phyloP scores from a whole-genome alignment of 176 grass and related monocot species.

The Saccharum spontaneum region DNA sequence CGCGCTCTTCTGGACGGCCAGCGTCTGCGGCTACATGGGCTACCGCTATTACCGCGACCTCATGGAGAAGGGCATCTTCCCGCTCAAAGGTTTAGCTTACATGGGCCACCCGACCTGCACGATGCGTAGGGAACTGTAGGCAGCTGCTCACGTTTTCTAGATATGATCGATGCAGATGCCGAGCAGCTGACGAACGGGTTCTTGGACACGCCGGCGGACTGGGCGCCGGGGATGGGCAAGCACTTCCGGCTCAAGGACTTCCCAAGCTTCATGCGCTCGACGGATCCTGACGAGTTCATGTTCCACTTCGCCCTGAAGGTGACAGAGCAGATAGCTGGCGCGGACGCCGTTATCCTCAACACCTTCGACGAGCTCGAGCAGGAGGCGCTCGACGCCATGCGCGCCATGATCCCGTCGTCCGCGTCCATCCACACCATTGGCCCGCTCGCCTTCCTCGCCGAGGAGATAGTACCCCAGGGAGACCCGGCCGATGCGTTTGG shows the following conservation, averaged over 20 bases:
- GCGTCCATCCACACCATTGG: slow-evolving; percentile 39
- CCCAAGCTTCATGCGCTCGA: slow-evolving; percentile 44
- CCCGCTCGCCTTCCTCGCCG: slow-evolving; percentile 30
- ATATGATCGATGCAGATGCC: slow-evolving; percentile 10
- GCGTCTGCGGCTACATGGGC: slow-evolving; percentile 42
- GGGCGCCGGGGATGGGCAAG: slow-evolving; percentile 40
- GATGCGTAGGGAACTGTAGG: no score
- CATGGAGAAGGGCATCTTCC: slow-evolving; percentile 52
- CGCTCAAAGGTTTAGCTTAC: slow-evolving; percentile 63
- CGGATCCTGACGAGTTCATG: slow-evolving; percentile 37
- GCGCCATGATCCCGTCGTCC: not conserved
- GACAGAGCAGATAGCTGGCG: slow-evolving; percentile 20
- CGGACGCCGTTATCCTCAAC: slow-evolving; percentile 41
- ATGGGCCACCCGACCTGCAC: no score
- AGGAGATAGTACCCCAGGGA: not conserved
- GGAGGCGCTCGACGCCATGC: slow-evolving; percentile 25
- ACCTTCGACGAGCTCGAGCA: slow-evolving; percentile 52
- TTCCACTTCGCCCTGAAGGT: slow-evolving; percentile 23
- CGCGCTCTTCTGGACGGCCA: slow-evolving; percentile 53
- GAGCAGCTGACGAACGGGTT: slow-evolving; percentile 49
- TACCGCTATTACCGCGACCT: slow-evolving; percentile 44
- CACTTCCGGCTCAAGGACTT: slow-evolving; percentile 45
- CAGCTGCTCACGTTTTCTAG: not conserved
- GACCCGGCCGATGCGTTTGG: slow-evolving; percentile 3
- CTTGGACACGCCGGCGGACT: slow-evolving; percentile 42